Conservation (phyloP, 1,284 basidiomycete genomes). For the Golubevia sp. region DNA sequence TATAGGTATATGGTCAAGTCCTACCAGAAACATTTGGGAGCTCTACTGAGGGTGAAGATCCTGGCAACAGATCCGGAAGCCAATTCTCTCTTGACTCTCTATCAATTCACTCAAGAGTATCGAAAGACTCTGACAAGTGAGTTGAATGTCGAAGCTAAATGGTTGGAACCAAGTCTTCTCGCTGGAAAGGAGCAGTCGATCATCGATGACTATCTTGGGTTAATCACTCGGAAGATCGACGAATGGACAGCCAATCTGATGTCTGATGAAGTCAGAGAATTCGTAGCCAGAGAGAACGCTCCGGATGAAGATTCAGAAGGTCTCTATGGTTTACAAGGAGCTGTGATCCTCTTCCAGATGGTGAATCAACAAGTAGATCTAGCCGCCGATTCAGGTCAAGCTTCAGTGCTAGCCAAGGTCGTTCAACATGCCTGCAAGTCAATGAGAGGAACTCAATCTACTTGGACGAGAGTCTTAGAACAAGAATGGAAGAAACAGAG, state of each 20-base stretch:
- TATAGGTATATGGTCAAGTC: constrained; percentile 46
- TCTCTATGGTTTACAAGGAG: constrained; percentile 50
- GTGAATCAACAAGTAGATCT: constrained; percentile 59
- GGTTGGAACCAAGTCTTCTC: constrained; percentile 54
- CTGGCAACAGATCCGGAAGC: constrained; percentile 50
- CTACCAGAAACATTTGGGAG: constrained; percentile 55
- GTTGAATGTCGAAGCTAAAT: constrained; percentile 28
- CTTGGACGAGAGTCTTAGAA: constrained; percentile 54
- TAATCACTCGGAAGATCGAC: constrained; percentile 60
- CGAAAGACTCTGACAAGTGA: constrained; percentile 43
- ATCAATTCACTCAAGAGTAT: constrained; percentile 56
- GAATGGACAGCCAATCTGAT: constrained; percentile 60
- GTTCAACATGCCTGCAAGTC: constrained; percentile 51
- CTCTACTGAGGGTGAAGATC: constrained; percentile 39
- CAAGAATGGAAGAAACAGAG: constrained; percentile 56
- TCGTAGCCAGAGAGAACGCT: constrained; percentile 45
- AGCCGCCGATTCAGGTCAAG: constrained; percentile 51
- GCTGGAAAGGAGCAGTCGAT: constrained; percentile 53
- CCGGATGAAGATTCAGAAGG: constrained; percentile 55
- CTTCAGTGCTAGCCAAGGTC: constrained; percentile 43
- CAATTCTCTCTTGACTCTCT: constrained; percentile 47
- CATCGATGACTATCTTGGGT: constrained; percentile 55
- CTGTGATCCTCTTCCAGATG: constrained; percentile 58
- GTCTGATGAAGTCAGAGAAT: constrained; percentile 57
- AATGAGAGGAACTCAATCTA: constrained; percentile 50